Percentiles rank a stretch among this genome's conserved stretches.
These are phyloP conservation scores for Trebouxia sp. DNA, from an alignment of 139 green algal genomes.

Conservation along the genomic window DNA sequence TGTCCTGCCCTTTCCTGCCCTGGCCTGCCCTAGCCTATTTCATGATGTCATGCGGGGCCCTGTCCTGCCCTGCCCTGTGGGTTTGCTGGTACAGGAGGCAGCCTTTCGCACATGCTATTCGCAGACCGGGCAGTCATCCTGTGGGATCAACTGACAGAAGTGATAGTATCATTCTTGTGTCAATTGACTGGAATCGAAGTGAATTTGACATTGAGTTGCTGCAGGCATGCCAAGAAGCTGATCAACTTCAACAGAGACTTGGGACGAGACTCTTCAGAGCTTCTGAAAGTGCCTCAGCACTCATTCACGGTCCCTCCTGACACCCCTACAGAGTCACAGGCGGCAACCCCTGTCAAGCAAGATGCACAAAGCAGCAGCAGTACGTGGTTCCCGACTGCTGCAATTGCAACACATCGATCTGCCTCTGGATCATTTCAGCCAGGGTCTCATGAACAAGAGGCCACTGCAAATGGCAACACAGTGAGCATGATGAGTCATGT, in stretches of 20 bases:
- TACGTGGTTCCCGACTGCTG: neutral
- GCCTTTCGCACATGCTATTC: no score
- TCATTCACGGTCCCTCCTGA: neutral
- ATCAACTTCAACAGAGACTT: neutral
- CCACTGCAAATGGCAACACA: no score
- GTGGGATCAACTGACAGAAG: no score
- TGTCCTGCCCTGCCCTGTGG: neutral
- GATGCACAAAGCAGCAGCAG: neutral
- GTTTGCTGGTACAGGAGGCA: no score
- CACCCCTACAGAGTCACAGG: neutral
- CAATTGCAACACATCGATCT: neutral
- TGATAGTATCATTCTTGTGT: no score
- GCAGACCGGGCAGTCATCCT: no score
- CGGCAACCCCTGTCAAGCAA: neutral
- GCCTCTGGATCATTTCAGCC: no score
- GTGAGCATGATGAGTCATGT: no score
- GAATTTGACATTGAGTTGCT: neutral
- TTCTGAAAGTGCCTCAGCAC: no score
- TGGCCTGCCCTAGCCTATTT: neutral
- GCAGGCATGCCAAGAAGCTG: constrained; percentile 6
- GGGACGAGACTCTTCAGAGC: neutral
- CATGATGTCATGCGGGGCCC: no score
- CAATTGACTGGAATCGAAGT: no score
- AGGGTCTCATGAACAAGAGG: no score
- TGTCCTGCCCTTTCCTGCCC: neutral